phyloP scores from a whole-genome alignment of 2,329 filamentous ascomycete species.

The Podosphaera fusca region DNA sequence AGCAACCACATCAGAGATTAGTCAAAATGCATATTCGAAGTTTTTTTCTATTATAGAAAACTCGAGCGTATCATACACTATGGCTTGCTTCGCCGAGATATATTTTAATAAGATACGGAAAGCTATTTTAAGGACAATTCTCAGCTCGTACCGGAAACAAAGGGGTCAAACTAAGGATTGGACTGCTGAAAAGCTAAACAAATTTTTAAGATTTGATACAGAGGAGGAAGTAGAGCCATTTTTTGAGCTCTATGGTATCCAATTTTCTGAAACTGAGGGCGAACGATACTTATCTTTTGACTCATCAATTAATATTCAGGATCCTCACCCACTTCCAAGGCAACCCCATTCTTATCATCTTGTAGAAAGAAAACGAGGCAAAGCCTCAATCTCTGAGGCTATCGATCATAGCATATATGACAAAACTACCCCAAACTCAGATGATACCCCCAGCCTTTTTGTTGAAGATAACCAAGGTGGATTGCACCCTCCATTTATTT shows the following conservation, averaged over 20 bases:
- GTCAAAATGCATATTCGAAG: slow-evolving; percentile 26
- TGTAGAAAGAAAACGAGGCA: slow-evolving; percentile 36
- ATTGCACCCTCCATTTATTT: too few relatives aligned
- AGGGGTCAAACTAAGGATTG: slow-evolving; percentile 35
- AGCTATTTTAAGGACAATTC: slow-evolving; percentile 30
- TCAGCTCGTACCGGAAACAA: slow-evolving; percentile 30
- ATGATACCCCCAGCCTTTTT: too few relatives aligned
- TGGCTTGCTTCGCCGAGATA: slow-evolving; percentile 47
- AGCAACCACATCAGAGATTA: slow-evolving; percentile 16
- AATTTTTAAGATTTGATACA: slow-evolving; percentile 41
- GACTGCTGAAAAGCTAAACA: slow-evolving; percentile 30
- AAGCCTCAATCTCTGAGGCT: slow-evolving; percentile 26
- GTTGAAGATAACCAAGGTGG: too few relatives aligned
- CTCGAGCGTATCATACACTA: slow-evolving; percentile 37
- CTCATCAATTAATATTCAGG: slow-evolving; percentile 7
- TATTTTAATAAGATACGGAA: slow-evolving; percentile 39
- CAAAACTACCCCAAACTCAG: background rate
- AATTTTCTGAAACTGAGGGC: slow-evolving; percentile 23
- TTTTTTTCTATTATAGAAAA: slow-evolving; percentile 38
- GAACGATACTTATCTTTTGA: slow-evolving; percentile 16
- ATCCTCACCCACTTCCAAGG: slow-evolving; percentile 25
- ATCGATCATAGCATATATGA: slow-evolving; percentile 32
- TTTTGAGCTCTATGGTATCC: slow-evolving; percentile 32
- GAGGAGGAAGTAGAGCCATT: slow-evolving; percentile 42
- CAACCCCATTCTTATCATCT: slow-evolving; percentile 32